A percentile compares a stretch with the other conserved stretches of the same genome.
Evolutionary conservation across 2,329 filamentous ascomycete species (phyloP).

Genomic region (Monosporascus sp.): DNA sequence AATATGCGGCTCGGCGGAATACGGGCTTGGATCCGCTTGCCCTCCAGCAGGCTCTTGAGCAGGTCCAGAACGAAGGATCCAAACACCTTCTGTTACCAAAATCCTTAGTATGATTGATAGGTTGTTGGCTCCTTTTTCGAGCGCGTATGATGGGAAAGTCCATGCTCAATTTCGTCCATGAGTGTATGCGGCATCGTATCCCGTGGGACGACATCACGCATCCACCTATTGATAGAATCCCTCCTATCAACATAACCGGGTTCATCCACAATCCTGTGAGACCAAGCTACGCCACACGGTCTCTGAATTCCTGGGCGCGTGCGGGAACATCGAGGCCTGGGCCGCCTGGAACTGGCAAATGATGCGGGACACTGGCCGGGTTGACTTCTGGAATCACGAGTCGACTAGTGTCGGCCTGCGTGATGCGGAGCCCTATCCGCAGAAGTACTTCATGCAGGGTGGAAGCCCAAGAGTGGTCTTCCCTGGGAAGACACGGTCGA

Average conservation of each 20-base stretch:
- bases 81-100: no score
- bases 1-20: conserved; percentile 9
- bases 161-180: no score
- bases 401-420: conserved; percentile 6
- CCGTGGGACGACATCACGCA: conserved; percentile 1
- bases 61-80: no score
- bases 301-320: conserved; percentile 1
- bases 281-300: conserved; percentile 7
- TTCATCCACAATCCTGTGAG: conserved; percentile 12
- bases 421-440: neutral
- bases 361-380: conserved; percentile 2
- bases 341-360: conserved; percentile 15
- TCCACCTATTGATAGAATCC: neutral
- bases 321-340: conserved; percentile 8
- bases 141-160: no score
- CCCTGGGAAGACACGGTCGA: conserved; percentile 9
- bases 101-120: no score
- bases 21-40: neutral
- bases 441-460: conserved; percentile 3
- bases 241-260: conserved; percentile 3
- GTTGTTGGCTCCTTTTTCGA: no score
- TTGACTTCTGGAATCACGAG: conserved; percentile 12
- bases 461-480: conserved; percentile 10
- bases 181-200: no score
- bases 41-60: no score